phyloP scores from a whole-genome alignment of 2,329 filamentous ascomycete species.

The Colletotrichum trifolii region DNA sequence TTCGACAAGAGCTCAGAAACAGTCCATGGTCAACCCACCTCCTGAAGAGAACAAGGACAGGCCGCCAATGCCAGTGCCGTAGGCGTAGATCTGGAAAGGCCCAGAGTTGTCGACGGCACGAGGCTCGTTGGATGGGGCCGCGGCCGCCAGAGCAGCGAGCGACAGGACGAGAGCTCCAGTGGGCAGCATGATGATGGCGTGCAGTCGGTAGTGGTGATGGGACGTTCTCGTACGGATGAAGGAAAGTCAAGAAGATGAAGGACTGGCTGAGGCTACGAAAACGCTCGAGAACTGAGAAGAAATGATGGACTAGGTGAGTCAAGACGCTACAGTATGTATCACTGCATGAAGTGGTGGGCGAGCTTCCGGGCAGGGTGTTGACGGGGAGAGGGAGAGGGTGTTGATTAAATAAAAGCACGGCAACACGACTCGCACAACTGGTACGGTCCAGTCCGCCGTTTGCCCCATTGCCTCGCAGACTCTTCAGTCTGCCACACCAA shows the following conservation, averaged over 20 bases:
- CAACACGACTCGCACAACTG: background rate
- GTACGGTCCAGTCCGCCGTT: conserved; percentile 2
- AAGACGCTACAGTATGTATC: background rate
- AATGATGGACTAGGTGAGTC: conserved; percentile 19
- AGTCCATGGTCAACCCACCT: conserved; percentile 36
- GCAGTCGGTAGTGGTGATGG: too few species aligned
- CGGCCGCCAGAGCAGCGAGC: conserved; percentile 23
- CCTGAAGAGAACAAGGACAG: conserved; percentile 40
- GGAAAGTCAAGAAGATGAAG: background rate
- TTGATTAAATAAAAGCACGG: conserved; percentile 21
- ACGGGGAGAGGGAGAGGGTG: background rate
- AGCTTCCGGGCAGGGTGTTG: background rate
- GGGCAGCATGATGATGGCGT: conserved; percentile 10
- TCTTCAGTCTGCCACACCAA: too few species aligned
- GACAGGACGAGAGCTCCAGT: conserved; percentile 15
- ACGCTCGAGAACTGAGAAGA: background rate
- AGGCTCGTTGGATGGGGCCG: conserved; percentile 14
- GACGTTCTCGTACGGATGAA: background rate
- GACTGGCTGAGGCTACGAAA: conserved; percentile 11
- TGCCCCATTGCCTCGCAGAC: too few species aligned
- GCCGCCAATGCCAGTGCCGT: conserved; percentile 41
- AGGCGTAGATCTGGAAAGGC: conserved; percentile 43
- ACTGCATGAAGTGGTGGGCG: conserved; percentile 5
- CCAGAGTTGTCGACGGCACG: conserved; percentile 31
- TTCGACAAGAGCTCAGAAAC: conserved; percentile 3